Evolutionary conservation across 1,139 yeast genomes (phyloP), one percentile per base, ranked within the genome.

Genomic region (Torulaspora pretoriensis): DNA sequence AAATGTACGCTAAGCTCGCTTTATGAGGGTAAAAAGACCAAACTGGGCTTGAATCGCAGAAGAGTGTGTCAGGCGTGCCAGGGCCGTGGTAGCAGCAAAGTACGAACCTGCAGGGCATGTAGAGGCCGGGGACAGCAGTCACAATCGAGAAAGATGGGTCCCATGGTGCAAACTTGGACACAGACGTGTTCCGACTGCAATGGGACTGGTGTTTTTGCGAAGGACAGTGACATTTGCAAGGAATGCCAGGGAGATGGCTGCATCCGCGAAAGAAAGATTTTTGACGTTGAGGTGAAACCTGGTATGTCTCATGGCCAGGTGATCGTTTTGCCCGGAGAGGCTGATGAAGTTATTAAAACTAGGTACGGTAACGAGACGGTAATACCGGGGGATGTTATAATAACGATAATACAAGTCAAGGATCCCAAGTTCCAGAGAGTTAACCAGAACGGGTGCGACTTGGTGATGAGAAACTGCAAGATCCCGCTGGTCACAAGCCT

Each of bases 341-440:
- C 81, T 0, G 89, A 83, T 54, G 84, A 81, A 58, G 83, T 81
- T 0, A 65, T 74, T 28, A 71, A 73, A 50, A 48, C 57, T 1
- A 43, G 40, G 12, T 44, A 47, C 22, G 55, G 61, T 2, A 50
- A 45, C 14, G 56, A 56, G 42, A 54, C 48, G 25, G 67, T 78
- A 2, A 65, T 74, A 1, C 85, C 89, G 0, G 90, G 90, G 2
- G 86, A 83, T 59, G 81, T 83, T 7, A 65, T 81, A 2, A 74
- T 83, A 4, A 67, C 68, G 4, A 60, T 70, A 8, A 56, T 59
- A 19, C 69, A 70, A 46, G 53, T 38, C 3, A 42, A 45, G 24
- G 53, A 54, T 28, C 27, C 35, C 2, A 45, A 35, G n/a, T 57
- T 52, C 47, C 47, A 44, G 25, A 46, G 53, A 13, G 46, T 48